Conservation (phyloP, 371 early-diverging fungal genomes). For the Mucor saturninus region DNA sequence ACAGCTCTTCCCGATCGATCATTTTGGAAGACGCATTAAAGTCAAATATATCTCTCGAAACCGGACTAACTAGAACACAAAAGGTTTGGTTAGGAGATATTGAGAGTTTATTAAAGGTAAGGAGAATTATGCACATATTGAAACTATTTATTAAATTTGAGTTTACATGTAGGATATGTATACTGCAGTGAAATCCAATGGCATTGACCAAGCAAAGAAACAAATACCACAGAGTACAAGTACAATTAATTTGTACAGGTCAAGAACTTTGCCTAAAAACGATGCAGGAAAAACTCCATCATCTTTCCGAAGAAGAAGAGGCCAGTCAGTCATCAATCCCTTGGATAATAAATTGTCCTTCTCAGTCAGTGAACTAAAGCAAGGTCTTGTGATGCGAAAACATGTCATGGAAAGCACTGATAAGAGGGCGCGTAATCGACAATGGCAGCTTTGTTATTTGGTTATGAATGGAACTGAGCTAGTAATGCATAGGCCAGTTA, state of each 20-base stretch:
- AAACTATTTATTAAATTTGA: background rate
- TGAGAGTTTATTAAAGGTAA: slow-evolving; percentile 36
- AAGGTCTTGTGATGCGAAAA: slow-evolving; percentile 40
- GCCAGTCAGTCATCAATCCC: slow-evolving; percentile 18
- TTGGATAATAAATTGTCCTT: background rate
- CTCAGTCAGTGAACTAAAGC: slow-evolving; percentile 6
- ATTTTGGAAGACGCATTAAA: slow-evolving; percentile 11
- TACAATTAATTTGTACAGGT: slow-evolving; percentile 2
- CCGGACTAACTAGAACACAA: slow-evolving; percentile 15
- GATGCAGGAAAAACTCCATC: background rate
- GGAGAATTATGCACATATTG: background rate
- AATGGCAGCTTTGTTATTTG: slow-evolving; percentile 37
- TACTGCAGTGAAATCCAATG: slow-evolving; percentile 24
- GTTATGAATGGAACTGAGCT: slow-evolving; percentile 31
- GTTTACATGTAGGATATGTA: slow-evolving; percentile 29
- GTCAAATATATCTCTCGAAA: slow-evolving; percentile 20
- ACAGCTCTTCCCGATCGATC: slow-evolving; percentile 4
- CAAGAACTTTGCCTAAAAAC: slow-evolving; percentile 20
- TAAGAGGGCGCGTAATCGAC: slow-evolving; percentile 32
- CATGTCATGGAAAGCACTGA: slow-evolving; percentile 35
- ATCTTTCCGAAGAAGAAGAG: slow-evolving; percentile 13
- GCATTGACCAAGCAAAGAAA: slow-evolving; percentile 26
- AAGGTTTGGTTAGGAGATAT: slow-evolving; percentile 32
- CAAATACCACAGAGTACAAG: background rate
- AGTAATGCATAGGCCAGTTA: slow-evolving; percentile 27